Percentiles rank a stretch among this genome's conserved stretches.
Evolutionary conservation across 345 rosid genomes (phyloP).

Genomic region (Limnanthes douglasii): DNA sequence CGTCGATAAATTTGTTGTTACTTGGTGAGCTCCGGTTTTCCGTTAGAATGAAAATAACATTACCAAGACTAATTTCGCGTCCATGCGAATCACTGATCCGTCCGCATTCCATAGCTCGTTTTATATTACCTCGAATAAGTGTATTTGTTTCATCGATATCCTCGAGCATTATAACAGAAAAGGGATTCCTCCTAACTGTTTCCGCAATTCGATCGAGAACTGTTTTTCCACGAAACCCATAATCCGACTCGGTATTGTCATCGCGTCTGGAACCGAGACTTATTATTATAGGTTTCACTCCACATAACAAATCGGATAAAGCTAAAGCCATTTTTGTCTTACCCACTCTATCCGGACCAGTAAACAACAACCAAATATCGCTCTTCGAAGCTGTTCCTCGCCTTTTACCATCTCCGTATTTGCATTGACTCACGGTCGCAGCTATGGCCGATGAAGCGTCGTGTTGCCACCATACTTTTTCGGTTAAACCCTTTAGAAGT

Average conservation of each 20-base stretch:
- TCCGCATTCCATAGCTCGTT: conserved; percentile 84
- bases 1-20: conserved; percentile 30
- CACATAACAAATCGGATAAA: conserved; percentile 44
- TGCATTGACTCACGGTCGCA: conserved; percentile 52
- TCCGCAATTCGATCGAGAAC: conserved; percentile 68
- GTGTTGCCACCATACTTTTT: conserved; percentile 87
- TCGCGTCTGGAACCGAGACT: conserved; percentile 40
- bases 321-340: conserved; percentile 83
- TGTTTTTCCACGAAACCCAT: conserved; percentile 66
- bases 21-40: conserved; percentile 25
- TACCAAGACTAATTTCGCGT: conserved; percentile 86
- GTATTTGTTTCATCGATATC: conserved; percentile 78
- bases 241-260: conserved; percentile 23
- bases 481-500: conserved; percentile 60
- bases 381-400: conserved; percentile 45
- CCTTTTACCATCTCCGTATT: conserved; percentile 48
- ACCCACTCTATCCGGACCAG: conserved; percentile 78
- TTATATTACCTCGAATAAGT: conserved; percentile 54
- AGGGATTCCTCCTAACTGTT: conserved; percentile 71
- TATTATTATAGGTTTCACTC: conserved; percentile 38
- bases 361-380: conserved; percentile 69
- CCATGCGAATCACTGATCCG: conserved; percentile 82
- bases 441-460: conserved; percentile 88
- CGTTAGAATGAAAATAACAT: conserved; percentile 72
- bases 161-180: conserved; percentile 67